Evolutionary conservation across 371 early-diverging fungal genomes (phyloP), one percentile per base, ranked within the genome.

Genomic region (Mucor racemosus): DNA sequence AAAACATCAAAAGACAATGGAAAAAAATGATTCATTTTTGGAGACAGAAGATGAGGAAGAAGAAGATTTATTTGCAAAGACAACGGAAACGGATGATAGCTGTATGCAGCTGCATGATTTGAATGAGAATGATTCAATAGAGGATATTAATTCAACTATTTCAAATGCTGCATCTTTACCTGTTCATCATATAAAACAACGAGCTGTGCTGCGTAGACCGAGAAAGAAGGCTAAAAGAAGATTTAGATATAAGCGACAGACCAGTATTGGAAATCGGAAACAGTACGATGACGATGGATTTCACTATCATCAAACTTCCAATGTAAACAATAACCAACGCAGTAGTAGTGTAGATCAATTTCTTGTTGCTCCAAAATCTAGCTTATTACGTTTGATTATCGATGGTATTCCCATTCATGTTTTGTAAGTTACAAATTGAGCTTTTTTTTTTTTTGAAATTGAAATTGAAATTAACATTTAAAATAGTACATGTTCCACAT

Each of bases 391-490:
- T 4, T 60, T 87, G 36, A 84, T 89, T 36, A 82, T 89, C 44
- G 89, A 89, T 74, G 86, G 86, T 8, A 89, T 87, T 39, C 77
- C 89, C 5, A 86, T 85, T 46, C 86, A 85, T 75, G 87, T 87
- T 31, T 87, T 87, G 88, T 88, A 83, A 82, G 87, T 74, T 21
- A 58, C 14, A 48, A 42, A 6, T 2, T n/a, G 34, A 17, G 44
- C 61, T 40, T 41, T 57, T 46, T 35, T 33, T 62, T 40, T 69
- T 41, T 53, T 59, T 35, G 33, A 1, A 33, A 4, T 15, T 19
- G 17, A 53, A 54, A n/a, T 10, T 7, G 31, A 3, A 60, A 5
- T 60, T 33, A 15, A 35, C 39, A 15, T 33, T 33, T 39, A 55
- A 34, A 58, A 17, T 65, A 88, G 88, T 56, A 87, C 87, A 11